Percentiles rank a stretch among this genome's conserved stretches.
Conservation (phyloP, 257 asterid species). For the Galeopsis tetrahit region DNA sequence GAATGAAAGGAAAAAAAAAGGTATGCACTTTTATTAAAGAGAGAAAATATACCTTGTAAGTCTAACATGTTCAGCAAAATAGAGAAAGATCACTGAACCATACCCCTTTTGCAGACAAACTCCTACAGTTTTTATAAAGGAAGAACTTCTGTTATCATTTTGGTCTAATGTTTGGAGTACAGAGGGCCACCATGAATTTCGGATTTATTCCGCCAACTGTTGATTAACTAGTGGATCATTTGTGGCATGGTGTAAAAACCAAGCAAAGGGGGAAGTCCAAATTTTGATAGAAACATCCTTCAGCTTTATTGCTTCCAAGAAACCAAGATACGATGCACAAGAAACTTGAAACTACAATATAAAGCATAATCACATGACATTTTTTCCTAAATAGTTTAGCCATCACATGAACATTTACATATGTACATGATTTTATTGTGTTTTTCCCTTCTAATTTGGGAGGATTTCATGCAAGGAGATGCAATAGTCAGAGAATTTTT, state of each 20-base stretch:
- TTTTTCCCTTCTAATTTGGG: neutral
- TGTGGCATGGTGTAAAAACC: neutral
- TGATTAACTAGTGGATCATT: neutral
- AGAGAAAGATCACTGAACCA: constrained; percentile 15
- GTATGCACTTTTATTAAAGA: constrained; percentile 5
- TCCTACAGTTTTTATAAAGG: constrained; percentile 9
- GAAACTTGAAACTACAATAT: constrained; percentile 3
- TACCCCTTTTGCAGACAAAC: constrained; percentile 9
- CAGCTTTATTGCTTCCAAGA: neutral
- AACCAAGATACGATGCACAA: neutral
- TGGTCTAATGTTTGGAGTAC: constrained; percentile 22
- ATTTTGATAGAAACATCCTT: constrained; percentile 4
- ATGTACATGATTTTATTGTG: neutral
- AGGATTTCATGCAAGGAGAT: constrained; percentile 3
- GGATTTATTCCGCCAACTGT: neutral
- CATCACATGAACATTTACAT: neutral
- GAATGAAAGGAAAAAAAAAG: constrained; percentile 8
- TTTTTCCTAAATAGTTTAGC: constrained; percentile 1
- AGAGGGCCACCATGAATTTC: constrained; percentile 2
- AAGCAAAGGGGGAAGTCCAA: neutral
- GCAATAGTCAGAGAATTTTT: neutral
- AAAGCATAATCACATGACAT: neutral
- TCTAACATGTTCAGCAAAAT: neutral
- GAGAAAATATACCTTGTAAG: constrained; percentile 11
- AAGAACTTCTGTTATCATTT: neutral